Evolutionary conservation across 352 stramenopile species (phyloP).

Genomic region (Phytophthora pinifolia): DNA sequence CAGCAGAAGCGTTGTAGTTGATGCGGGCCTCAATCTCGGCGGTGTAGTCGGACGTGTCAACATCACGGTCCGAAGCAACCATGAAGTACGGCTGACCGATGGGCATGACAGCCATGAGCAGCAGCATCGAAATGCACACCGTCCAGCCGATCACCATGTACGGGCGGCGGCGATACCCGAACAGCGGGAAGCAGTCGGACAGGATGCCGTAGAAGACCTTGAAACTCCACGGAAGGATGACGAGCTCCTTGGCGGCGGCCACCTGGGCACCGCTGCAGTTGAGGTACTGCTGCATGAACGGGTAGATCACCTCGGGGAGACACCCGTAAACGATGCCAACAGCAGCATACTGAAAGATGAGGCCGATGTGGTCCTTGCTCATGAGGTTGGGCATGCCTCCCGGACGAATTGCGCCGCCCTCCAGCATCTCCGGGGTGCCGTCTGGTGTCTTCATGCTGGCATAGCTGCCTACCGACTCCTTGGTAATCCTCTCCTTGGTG

Average conservation of each 20-base stretch:
- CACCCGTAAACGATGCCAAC: constrained; percentile 50
- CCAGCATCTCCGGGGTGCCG: constrained; percentile 16
- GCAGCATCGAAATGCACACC: constrained; percentile 43
- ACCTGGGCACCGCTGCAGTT: constrained; percentile 53
- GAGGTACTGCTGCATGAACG: constrained; percentile 54
- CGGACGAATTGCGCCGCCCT: constrained; percentile 39
- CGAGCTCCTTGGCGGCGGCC: constrained; percentile 44
- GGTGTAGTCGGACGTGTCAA: constrained; percentile 29
- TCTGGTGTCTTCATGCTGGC: constrained; percentile 35
- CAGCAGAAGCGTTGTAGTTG: constrained; percentile 37
- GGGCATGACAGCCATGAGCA: constrained; percentile 47
- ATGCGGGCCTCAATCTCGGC: constrained; percentile 34
- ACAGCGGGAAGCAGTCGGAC: constrained; percentile 44
- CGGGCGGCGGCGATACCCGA: constrained; percentile 57
- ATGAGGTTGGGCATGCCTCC: constrained; percentile 37
- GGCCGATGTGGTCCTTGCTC: constrained; percentile 41
- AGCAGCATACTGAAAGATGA: constrained; percentile 52
- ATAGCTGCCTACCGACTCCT: constrained; percentile 31
- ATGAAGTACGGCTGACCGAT: constrained; percentile 63
- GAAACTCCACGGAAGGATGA: constrained; percentile 59
- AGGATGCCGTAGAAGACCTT: constrained; percentile 53
- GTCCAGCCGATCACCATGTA: constrained; percentile 66
- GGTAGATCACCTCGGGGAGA: constrained; percentile 50
- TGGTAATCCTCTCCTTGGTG: constrained; percentile 30
- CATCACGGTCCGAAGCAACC: constrained; percentile 23